phyloP scores from a whole-genome alignment of 805 yeast species.

The Candida chilensis region DNA sequence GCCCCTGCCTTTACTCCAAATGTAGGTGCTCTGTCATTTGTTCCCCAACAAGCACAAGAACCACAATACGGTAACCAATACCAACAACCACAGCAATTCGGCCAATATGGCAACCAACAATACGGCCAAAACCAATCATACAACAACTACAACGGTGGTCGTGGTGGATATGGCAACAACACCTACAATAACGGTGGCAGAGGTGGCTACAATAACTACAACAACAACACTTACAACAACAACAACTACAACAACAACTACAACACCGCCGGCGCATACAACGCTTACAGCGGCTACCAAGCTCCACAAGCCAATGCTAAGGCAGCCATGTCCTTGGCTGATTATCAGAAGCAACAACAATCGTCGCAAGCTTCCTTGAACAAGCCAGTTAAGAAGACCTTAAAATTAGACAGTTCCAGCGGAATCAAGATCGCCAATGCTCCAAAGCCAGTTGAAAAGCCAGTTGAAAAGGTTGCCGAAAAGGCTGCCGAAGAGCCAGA shows the following conservation, averaged over 20 bases:
- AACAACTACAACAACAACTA: conserved; percentile 13
- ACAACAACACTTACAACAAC: conserved; percentile 11
- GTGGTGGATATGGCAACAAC: conserved; percentile 16
- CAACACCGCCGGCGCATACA: conserved; percentile 12
- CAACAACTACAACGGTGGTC: conserved; percentile 11
- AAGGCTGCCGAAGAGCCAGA: conserved; percentile 12
- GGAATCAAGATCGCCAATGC: conserved; percentile 56
- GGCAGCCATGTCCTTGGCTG: conserved; percentile 67
- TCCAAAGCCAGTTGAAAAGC: conserved; percentile 23
- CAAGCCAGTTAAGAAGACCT: conserved; percentile 52
- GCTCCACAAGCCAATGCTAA: conserved; percentile 29
- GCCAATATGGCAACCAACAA: conserved; percentile 6
- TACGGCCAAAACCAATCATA: conserved; percentile 4
- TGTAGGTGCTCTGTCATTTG: conserved; percentile 21
- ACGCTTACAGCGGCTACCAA: conserved; percentile 10
- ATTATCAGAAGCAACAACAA: conserved; percentile 63
- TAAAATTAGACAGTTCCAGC: conserved; percentile 58
- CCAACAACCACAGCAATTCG: conserved; percentile 14
- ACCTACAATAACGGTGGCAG: conserved; percentile 12
- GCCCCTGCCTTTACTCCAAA: conserved; percentile 40
- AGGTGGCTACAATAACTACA: conserved; percentile 4
- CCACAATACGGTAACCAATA: conserved; percentile 7
- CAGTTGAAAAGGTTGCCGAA: conserved; percentile 14
- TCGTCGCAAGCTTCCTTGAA: conserved; percentile 28
- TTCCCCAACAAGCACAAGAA: conserved; percentile 24